Evolutionary conservation across 352 stramenopile species (phyloP), one percentile per base, ranked within the genome.

Genomic region (Phytophthora quininea): DNA sequence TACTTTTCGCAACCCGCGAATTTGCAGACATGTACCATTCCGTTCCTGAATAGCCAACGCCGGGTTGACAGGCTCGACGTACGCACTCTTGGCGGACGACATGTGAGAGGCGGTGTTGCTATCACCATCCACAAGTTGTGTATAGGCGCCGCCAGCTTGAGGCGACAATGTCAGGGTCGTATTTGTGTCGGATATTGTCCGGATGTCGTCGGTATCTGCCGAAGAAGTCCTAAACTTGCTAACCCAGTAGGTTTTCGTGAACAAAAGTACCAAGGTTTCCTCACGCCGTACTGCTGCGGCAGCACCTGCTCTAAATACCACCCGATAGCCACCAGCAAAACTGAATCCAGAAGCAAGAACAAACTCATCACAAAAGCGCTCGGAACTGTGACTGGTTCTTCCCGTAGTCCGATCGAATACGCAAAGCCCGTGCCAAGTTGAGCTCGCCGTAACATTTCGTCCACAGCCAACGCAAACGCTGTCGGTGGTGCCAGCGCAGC

Each of bases 251-350:
- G 72, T 62, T 47, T 64, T 84, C 47, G 67, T 31, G 31, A 97
- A 91, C 1, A 95, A 61, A 99, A 99, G 56, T 98, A 89, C 86
- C 92, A 98, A 0, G 91, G 92, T 51, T 93, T 88, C 2, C 65
- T 71, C 15, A 95, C 82, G 7, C 95, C 96, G 67, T 91, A 98
- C 58, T 97, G 79, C 57, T 92, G 89, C 3, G 96, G 95, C 2
- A 98, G 62, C 2, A 98, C 90, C 54, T 97, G 83, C 54, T 98
- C 92, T n/a, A 98, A 86, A 77, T 98, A 98, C 82, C 84, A 97
- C 0, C 88, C 93, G 1, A 98, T 56, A 1, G 76, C 29, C 4
- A 89, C 74, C 19, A 98, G 90, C 15, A 98, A 38, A 7, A 96
- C 33, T 8, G 87, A 74, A 69, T 99, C 96, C 1, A 97, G 46